phyloP scores from a whole-genome alignment of 1,284 basidiomycete species.

The Ceratorhiza oryzae-sativae region DNA sequence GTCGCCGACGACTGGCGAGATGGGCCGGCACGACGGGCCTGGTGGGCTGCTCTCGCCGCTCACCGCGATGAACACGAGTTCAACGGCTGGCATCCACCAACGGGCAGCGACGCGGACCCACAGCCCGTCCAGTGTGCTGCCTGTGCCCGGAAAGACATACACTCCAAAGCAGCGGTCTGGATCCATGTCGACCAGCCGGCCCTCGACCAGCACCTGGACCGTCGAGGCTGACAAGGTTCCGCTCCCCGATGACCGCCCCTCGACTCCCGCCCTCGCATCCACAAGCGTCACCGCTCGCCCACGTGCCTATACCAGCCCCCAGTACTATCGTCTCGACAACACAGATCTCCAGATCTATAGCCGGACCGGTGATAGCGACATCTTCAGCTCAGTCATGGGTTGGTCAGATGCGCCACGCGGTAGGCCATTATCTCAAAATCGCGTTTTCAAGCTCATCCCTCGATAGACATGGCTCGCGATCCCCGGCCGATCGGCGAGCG shows the following conservation, averaged over 20 bases:
- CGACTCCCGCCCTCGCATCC: constrained; percentile 36
- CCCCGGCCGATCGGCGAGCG: constrained; percentile 41
- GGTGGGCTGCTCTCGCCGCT: constrained; percentile 12
- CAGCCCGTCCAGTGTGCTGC: neutral
- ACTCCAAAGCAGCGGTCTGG: neutral
- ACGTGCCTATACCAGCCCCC: constrained; percentile 53
- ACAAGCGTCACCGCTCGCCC: neutral
- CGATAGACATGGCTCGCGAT: constrained; percentile 49
- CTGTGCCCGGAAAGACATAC: neutral
- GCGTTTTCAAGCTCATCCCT: constrained; percentile 42
- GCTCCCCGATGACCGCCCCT: constrained; percentile 20
- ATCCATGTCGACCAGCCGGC: constrained; percentile 23
- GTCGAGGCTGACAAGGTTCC: constrained; percentile 33
- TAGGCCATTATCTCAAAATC: constrained; percentile 43
- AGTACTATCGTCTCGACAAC: constrained; percentile 41
- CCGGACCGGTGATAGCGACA: constrained; percentile 55
- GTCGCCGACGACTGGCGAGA: constrained; percentile 6
- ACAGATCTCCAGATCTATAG: constrained; percentile 40
- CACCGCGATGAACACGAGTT: constrained; percentile 27
- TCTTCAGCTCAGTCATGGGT: constrained; percentile 70
- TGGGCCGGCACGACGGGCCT: neutral
- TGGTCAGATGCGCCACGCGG: constrained; percentile 54
- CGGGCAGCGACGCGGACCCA: constrained; percentile 14
- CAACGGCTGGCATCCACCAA: constrained; percentile 18
- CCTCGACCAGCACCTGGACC: constrained; percentile 24